phyloP scores from a whole-genome alignment of 2,329 filamentous ascomycete species.

The Lachnellula subtilissima region DNA sequence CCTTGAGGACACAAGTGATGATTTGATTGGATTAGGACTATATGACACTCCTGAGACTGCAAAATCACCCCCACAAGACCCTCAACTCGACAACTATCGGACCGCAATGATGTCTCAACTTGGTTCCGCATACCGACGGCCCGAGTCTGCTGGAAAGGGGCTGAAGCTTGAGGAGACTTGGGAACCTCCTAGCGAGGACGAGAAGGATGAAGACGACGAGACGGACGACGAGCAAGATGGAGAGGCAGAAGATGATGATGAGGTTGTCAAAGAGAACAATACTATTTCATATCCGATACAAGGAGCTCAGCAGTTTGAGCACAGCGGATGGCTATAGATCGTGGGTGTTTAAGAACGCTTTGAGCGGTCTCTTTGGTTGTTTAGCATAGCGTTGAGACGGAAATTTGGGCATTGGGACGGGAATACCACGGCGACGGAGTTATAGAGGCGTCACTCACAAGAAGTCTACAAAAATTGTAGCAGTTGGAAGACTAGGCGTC shows the following conservation, averaged over 20 bases:
- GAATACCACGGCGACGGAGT: background rate
- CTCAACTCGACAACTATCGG: slow-evolving; percentile 49
- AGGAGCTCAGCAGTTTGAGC: background rate
- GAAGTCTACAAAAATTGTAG: background rate
- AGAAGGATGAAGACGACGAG: slow-evolving; percentile 51
- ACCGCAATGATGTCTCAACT: slow-evolving; percentile 49
- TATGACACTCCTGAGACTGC: slow-evolving; percentile 66
- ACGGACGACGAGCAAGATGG: slow-evolving; percentile 43
- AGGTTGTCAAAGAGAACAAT: background rate
- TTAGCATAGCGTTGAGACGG: slow-evolving; percentile 8
- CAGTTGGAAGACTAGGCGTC: background rate
- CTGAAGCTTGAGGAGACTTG: slow-evolving; percentile 78
- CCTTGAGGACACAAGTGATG: slow-evolving; percentile 58
- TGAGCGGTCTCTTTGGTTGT: slow-evolving; percentile 6
- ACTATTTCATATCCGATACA: background rate
- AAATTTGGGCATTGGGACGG: background rate
- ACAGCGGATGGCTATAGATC: slow-evolving; percentile 7
- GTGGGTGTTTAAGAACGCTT: background rate
- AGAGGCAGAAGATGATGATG: slow-evolving; percentile 27
- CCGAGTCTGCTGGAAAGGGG: slow-evolving; percentile 60
- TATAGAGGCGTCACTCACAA: background rate
- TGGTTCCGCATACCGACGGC: slow-evolving; percentile 42
- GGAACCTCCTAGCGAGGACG: slow-evolving; percentile 58
- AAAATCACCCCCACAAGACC: slow-evolving; percentile 36
- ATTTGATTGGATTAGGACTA: slow-evolving; percentile 76